Percentiles rank a stretch among this genome's conserved stretches.
phyloP scores from a whole-genome alignment of 257 asterid genomes.

The Solanum sitiens region DNA sequence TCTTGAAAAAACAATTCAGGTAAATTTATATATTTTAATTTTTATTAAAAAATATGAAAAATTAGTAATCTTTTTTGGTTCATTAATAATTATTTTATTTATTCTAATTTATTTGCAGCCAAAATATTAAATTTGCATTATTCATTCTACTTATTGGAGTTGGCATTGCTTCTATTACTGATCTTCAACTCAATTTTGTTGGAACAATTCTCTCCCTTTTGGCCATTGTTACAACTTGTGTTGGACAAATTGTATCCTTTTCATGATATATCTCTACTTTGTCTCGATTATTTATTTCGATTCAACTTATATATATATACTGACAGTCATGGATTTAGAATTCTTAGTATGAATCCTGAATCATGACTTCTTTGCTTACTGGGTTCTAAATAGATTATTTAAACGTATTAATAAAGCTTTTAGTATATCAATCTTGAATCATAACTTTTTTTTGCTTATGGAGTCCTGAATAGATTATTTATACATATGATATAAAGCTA shows the following conservation, averaged over 20 bases:
- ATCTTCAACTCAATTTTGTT: slow-evolving; percentile 82
- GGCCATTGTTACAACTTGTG: slow-evolving; percentile 83
- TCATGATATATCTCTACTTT: background rate
- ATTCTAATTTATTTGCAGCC: slow-evolving; percentile 27
- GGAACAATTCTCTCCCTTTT: slow-evolving; percentile 72
- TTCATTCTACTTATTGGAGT: slow-evolving; percentile 62
- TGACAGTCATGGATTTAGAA: accelerated
- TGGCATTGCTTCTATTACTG: slow-evolving; percentile 83
- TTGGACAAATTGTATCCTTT: slow-evolving; percentile 74
- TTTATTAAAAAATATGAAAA: background rate
- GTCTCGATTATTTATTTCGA: background rate
- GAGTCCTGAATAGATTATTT: background rate
- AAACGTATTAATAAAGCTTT: background rate
- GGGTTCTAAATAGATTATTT: background rate
- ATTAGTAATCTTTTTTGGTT: background rate
- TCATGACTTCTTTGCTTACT: background rate
- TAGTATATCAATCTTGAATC: background rate
- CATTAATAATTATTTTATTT: background rate
- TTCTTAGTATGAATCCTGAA: background rate
- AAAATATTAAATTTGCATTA: slow-evolving; percentile 58
- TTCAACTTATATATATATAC: background rate
- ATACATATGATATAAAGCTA: background rate
- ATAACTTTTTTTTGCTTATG: background rate
- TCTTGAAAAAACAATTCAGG: slow-evolving; percentile 85
- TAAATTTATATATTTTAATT: background rate